Evolutionary conservation across 2,329 filamentous ascomycete genomes (phyloP).

Genomic region (Geoglossum cookeanum): DNA sequence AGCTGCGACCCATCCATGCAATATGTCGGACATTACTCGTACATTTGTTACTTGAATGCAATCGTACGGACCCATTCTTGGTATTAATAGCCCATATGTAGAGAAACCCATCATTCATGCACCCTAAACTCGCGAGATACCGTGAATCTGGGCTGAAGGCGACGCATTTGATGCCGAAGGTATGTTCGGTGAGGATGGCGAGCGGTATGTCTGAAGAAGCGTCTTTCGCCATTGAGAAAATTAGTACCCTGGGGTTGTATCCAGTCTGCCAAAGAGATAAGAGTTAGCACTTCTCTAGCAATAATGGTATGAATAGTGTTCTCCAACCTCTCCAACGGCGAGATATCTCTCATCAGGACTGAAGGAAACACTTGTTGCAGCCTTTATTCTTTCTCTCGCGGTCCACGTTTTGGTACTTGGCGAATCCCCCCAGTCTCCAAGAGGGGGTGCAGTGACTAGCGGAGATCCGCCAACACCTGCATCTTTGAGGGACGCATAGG

Average conservation of each 20-base stretch:
- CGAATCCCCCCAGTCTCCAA: constrained; percentile 36
- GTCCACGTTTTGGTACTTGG: constrained; percentile 56
- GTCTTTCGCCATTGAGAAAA: constrained; percentile 66
- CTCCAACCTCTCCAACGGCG: constrained; percentile 62
- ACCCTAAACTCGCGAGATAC: constrained; percentile 74
- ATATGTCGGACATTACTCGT: constrained; percentile 73
- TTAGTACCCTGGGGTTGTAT: constrained; percentile 74
- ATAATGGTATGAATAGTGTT: not conserved
- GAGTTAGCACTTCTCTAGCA: constrained; percentile 1
- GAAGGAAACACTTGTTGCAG: constrained; percentile 75
- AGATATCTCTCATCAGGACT: constrained; percentile 75
- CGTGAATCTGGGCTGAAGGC: constrained; percentile 77
- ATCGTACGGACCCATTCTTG: constrained; percentile 58
- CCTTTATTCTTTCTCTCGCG: constrained; percentile 81
- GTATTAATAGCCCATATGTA: constrained; percentile 78
- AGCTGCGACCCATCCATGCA: constrained; percentile 68
- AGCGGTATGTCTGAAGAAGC: constrained; percentile 63
- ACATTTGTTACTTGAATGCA: constrained; percentile 81
- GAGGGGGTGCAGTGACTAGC: constrained; percentile 26
- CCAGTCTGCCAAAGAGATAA: constrained; percentile 42
- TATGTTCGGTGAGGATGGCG: constrained; percentile 74
- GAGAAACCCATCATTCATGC: constrained; percentile 80
- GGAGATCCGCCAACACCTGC: constrained; percentile 20
- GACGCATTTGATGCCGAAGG: constrained; percentile 70
- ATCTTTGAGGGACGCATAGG: constrained; percentile 33